Percentiles rank a stretch among this genome's conserved stretches.
Evolutionary conservation across 179 eudicot species (phyloP).

Genomic region (Heliamphora pulchella): DNA sequence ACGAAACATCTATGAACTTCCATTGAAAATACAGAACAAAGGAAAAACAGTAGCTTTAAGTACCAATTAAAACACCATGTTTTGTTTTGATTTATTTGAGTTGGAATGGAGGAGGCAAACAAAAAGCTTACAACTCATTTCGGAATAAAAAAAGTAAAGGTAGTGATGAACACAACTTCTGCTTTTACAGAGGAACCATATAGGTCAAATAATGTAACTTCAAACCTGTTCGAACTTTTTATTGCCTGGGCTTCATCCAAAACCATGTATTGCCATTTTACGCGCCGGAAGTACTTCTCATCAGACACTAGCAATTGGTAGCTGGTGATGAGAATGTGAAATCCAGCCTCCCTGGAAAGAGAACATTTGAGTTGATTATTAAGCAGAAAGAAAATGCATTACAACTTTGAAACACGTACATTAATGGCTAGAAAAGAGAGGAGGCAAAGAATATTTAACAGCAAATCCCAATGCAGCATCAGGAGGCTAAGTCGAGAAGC

Average conservation of each 20-base stretch:
- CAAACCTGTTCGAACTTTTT: constrained; percentile 83
- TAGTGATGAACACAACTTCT: background rate
- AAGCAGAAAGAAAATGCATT: background rate
- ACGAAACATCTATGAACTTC: background rate
- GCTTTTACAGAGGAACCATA: constrained; percentile 5
- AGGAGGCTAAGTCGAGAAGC: background rate
- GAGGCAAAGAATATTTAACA: background rate
- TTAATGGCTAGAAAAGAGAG: background rate
- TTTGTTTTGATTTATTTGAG: background rate
- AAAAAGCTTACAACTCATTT: background rate
- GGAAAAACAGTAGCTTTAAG: background rate
- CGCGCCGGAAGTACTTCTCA: constrained; percentile 91
- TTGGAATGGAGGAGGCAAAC: background rate
- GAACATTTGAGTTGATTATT: constrained; percentile 10
- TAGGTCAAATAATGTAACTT: background rate
- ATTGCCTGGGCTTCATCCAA: constrained; percentile 99
- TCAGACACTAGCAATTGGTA: constrained; percentile 90
- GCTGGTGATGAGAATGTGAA: constrained; percentile 96
- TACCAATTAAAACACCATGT: background rate
- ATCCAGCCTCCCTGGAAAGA: constrained; percentile 73
- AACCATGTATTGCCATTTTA: constrained; percentile 98
- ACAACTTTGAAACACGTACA: background rate
- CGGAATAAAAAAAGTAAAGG: background rate
- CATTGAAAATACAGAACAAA: background rate
- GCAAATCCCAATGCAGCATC: background rate